Evolutionary conservation across 1,139 yeast genomes (phyloP).

Genomic region (Schwanniomyces etchellsii): DNA sequence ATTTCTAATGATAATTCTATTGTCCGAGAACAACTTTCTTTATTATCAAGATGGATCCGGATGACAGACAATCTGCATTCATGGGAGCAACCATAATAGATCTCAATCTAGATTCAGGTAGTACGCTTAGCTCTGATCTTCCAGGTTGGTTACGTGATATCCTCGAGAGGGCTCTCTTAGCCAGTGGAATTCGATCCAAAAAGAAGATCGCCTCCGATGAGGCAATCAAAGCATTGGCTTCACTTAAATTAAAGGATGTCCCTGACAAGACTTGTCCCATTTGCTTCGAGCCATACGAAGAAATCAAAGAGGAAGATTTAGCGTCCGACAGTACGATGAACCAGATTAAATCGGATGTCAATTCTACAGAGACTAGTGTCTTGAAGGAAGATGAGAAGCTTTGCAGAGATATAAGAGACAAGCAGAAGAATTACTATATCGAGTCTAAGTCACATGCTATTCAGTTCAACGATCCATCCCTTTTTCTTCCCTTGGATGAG

Average conservation of each 20-base stretch:
- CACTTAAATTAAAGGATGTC: slow-evolving; percentile 16
- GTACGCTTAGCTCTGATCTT: slow-evolving; percentile 38
- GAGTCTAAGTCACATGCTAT: slow-evolving; percentile 5
- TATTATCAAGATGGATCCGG: too few relatives aligned
- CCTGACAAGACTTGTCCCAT: slow-evolving; percentile 34
- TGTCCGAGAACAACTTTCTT: too few relatives aligned
- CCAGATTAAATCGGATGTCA: slow-evolving; percentile 11
- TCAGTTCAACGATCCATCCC: slow-evolving; percentile 30
- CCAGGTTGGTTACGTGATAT: slow-evolving; percentile 39
- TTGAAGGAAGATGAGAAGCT: slow-evolving; percentile 2
- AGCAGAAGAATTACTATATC: slow-evolving; percentile 2
- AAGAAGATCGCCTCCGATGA: slow-evolving; percentile 34
- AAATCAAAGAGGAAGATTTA: slow-evolving; percentile 1
- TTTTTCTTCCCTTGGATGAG: slow-evolving; percentile 35
- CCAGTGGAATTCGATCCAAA: slow-evolving; percentile 21
- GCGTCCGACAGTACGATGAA: slow-evolving; percentile 8
- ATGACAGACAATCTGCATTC: slow-evolving; percentile 11
- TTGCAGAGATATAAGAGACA: slow-evolving; percentile 1
- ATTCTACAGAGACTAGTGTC: slow-evolving; percentile 3
- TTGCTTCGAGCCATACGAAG: slow-evolving; percentile 34
- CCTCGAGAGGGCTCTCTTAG: slow-evolving; percentile 29
- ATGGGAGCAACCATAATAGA: slow-evolving; percentile 21
- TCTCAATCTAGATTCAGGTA: slow-evolving; percentile 48
- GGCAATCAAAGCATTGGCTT: slow-evolving; percentile 30
- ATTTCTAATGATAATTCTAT: too few relatives aligned